A percentile compares a stretch with the other conserved stretches of the same genome.
phyloP scores from a whole-genome alignment of 148 eudicot genomes.

The Dysphania ambrosioides region DNA sequence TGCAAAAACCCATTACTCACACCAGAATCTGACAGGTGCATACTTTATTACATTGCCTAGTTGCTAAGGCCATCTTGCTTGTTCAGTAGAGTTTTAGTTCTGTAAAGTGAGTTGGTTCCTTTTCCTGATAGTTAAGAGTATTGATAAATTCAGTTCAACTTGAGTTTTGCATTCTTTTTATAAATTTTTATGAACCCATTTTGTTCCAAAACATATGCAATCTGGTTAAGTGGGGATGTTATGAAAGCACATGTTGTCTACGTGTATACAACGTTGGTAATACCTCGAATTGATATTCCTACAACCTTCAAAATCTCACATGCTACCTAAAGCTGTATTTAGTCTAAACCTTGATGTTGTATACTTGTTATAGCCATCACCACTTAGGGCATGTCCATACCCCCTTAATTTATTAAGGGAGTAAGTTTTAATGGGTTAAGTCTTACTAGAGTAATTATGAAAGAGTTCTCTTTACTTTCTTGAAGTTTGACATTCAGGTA shows the following conservation, averaged over 20 bases:
- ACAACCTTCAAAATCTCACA: background rate
- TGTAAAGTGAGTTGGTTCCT: background rate
- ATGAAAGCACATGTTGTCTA: background rate
- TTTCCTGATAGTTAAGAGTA: background rate
- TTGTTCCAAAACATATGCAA: background rate
- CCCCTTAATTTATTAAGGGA: no score
- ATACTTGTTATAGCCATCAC: background rate
- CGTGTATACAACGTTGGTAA: background rate
- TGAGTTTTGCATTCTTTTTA: background rate
- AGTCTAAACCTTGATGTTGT: background rate
- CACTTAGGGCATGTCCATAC: no score
- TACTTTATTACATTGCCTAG: background rate
- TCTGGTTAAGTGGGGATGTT: background rate
- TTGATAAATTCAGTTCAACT: background rate
- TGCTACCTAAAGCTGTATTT: background rate
- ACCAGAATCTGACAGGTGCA: background rate
- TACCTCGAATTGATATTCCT: background rate
- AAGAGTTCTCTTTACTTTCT: no score
- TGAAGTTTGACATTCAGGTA: no score
- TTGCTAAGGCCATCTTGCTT: background rate
- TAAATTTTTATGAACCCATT: background rate
- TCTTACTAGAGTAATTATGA: no score
- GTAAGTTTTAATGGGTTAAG: no score
- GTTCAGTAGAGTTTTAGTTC: background rate
- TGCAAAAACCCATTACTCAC: background rate